phyloP scores from a whole-genome alignment of 768 basidiomycete genomes.

The Rhizopogon roseolus region DNA sequence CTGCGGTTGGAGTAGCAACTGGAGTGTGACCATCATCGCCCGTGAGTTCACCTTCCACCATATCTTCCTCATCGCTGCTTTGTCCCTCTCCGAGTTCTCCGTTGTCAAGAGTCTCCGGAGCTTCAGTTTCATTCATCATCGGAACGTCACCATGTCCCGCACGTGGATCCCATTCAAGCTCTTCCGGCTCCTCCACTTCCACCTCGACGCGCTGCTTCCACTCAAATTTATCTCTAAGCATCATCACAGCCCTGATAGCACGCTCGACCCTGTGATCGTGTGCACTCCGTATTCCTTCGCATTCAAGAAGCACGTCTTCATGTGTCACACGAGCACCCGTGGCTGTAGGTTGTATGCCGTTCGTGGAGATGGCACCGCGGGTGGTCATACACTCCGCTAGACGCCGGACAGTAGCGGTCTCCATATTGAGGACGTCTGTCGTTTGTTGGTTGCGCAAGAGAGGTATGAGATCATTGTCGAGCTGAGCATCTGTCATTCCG shows the following conservation, averaged over 20 bases:
- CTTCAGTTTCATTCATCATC: constrained; percentile 8
- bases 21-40: constrained; percentile 26
- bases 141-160: constrained; percentile 16
- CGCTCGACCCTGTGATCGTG: constrained; percentile 77
- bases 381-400: constrained; percentile 64
- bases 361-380: constrained; percentile 39
- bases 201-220: constrained; percentile 81
- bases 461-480: constrained; percentile 70
- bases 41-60: constrained; percentile 30
- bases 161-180: constrained; percentile 67
- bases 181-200: constrained; percentile 75
- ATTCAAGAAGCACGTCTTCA: constrained; percentile 64
- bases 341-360: constrained; percentile 37
- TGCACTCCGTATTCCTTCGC: constrained; percentile 57
- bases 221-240: constrained; percentile 77
- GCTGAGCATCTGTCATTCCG: constrained; percentile 55
- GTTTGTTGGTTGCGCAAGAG: constrained; percentile 79
- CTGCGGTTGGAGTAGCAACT: constrained; percentile 8
- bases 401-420: constrained; percentile 68
- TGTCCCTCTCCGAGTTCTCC: constrained; percentile 26
- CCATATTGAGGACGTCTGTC: constrained; percentile 64
- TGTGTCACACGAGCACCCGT: constrained; percentile 27
- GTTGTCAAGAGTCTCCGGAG: constrained; percentile 10
- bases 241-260: constrained; percentile 71
- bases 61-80: constrained; percentile 34